A percentile compares a stretch with the other conserved stretches of the same genome.
Conservation (phyloP, 2,329 filamentous ascomycete genomes). For the Pseudogymnoascus sp. region DNA sequence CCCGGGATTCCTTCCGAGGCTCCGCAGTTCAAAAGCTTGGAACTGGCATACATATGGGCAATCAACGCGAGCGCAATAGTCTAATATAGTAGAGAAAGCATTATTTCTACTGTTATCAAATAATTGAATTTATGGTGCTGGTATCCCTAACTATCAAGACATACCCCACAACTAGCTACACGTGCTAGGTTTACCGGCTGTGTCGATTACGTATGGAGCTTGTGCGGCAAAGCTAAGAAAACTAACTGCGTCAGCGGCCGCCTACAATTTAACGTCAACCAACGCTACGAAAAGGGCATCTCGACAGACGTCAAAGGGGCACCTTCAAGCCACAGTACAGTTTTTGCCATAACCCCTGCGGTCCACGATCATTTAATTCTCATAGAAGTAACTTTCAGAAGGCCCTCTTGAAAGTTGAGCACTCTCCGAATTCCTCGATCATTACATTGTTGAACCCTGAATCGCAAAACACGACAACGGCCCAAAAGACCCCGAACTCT, state of each 20-base stretch:
- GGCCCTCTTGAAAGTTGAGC: not conserved
- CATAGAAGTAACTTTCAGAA: not conserved
- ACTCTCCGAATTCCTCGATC: not conserved
- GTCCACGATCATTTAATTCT: not conserved
- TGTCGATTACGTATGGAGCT: slow-evolving; percentile 6
- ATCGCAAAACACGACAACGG: not conserved
- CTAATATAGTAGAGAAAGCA: not conserved
- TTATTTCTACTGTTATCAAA: not conserved
- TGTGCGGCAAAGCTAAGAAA: slow-evolving; percentile 8
- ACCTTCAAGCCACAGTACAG: not conserved
- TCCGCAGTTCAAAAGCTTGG: not conserved
- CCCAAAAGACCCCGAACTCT: slow-evolving; percentile 8
- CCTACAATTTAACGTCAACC: slow-evolving; percentile 3
- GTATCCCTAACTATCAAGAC: not conserved
- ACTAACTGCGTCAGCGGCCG: slow-evolving; percentile 6
- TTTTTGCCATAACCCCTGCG: not conserved
- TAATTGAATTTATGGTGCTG: not conserved
- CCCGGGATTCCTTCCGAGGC: not conserved
- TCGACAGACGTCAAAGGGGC: slow-evolving; percentile 2
- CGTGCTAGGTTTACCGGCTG: not conserved
- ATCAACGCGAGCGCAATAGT: not conserved
- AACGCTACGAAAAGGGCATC: slow-evolving; percentile 7
- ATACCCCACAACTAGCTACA: not conserved
- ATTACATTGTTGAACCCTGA: not conserved
- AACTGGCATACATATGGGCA: not conserved